Base-by-base conservation (phyloP, 176 grass and related monocot genomes). In the Carex kokanica region DNA sequence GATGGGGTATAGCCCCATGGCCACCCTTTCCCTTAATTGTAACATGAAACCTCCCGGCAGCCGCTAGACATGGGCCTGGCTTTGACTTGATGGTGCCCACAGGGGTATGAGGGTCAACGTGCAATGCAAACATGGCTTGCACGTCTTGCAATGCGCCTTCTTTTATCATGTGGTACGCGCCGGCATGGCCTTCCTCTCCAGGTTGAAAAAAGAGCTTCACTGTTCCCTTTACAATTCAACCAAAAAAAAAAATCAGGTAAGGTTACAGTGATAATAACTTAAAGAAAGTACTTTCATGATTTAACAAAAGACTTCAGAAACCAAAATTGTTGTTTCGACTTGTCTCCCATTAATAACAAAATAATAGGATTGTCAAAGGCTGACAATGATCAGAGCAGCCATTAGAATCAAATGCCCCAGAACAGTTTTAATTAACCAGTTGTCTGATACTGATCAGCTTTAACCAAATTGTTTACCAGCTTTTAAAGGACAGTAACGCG, bases 131-230 rank as follows among this genome's bases (percentile, higher is more conserved):
- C 29, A 91, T 91, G 49, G 88, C 88, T 47, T 85, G 47, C 31
- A 85, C 88, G 3, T 83, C 89, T 61, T 93, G 85, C 64, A 97
- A 85, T 18, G 57, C 74, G 14, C 88, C 91, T 38, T 88, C 84
- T 82, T 87, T 57, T 38, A 97, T 81, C 23, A 97, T 84, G 2
- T 97, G 84, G 73, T 91, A 93, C 6, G 86, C 94, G 1, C 94
- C 91, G 34, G 78, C 94, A 49, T 82, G 64, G 65, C 91, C 78
- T 78, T 93, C 89, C 86, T 97, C 94, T 23, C 82, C 91, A 16
- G 94, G 94, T 79, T 97, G 94, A 82, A 93, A 97, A 20, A 92
- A 84, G 13, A 97, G 89, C 86, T 94, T 97, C 25, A 97, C 94
- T 6, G 88, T 91, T 0, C 94, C 94, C 91, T 96, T 3, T 2